Evolutionary conservation across 306 rosid species (phyloP).

Genomic region (Cicer bijugum): DNA sequence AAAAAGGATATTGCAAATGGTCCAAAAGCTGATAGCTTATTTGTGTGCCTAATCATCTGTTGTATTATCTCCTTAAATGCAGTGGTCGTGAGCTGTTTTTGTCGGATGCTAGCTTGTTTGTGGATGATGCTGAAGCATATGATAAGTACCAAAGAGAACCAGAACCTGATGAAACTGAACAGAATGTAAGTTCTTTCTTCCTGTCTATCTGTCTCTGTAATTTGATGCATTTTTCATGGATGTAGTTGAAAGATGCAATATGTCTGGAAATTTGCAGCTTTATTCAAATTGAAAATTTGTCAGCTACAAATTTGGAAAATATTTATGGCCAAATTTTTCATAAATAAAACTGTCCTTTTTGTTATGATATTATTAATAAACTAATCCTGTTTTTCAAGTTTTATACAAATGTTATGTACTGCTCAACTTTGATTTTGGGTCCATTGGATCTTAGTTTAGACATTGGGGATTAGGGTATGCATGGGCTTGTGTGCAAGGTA

Average conservation of each 20-base stretch:
- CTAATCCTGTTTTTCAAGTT: neutral
- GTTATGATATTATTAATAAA: slow-evolving; percentile 2
- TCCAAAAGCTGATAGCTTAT: slow-evolving; percentile 7
- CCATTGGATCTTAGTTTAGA: neutral
- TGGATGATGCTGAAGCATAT: slow-evolving; percentile 95
- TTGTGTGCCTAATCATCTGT: slow-evolving; percentile 24
- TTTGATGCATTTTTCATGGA: neutral
- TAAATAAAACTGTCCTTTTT: neutral
- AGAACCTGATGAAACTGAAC: slow-evolving; percentile 55
- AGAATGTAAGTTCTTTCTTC: slow-evolving; percentile 58
- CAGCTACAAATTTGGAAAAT: slow-evolving; percentile 7
- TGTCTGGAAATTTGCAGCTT: slow-evolving; percentile 11
- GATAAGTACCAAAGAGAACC: slow-evolving; percentile 78
- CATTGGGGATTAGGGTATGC: neutral
- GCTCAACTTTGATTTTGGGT: slow-evolving; percentile 2
- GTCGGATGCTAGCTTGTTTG: slow-evolving; percentile 90
- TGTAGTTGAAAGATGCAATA: neutral
- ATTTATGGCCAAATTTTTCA: neutral
- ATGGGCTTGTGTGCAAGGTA: neutral
- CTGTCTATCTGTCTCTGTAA: slow-evolving; percentile 6
- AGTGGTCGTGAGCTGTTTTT: slow-evolving; percentile 88
- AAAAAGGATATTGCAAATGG: slow-evolving; percentile 10
- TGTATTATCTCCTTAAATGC: slow-evolving; percentile 41
- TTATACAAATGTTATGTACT: neutral
- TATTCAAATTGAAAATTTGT: neutral